These are phyloP conservation scores for Sclerotinia minor DNA, from an alignment of 2,329 filamentous ascomycete species.

Conservation along the genomic window DNA sequence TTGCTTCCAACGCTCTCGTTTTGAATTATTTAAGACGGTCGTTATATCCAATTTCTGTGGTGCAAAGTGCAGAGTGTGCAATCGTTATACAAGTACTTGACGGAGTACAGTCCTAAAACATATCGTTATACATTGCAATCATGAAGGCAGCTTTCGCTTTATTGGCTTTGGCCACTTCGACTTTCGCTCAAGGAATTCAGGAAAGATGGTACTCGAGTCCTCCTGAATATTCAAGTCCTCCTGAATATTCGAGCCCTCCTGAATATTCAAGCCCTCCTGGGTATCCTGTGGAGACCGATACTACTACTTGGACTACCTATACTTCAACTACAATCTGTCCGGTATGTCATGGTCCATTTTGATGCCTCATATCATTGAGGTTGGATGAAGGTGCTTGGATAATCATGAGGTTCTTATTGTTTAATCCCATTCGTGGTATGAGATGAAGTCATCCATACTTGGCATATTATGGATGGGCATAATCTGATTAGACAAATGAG, in stretches of 20 bases:
- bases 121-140: constrained; percentile 9
- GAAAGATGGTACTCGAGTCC: constrained; percentile 22
- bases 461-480: background rate
- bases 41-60: constrained; percentile 20
- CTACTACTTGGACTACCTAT: constrained; percentile 18
- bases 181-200: constrained; percentile 21
- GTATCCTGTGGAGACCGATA: constrained; percentile 16
- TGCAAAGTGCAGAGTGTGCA: constrained; percentile 17
- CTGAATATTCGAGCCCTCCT: constrained; percentile 10
- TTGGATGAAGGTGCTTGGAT: background rate
- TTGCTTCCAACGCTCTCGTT: constrained; percentile 2
- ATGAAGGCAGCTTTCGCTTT: constrained; percentile 23
- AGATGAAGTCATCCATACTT: background rate
- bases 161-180: constrained; percentile 24
- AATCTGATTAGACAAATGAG: background rate
- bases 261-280: constrained; percentile 8
- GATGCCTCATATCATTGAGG: background rate
- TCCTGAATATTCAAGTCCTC: constrained; percentile 12
- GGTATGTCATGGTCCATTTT: background rate
- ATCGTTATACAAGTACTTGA: constrained; percentile 17
- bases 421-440: background rate
- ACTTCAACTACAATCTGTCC: constrained; percentile 25
- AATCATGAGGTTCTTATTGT: background rate
- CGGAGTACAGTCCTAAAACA: background rate
- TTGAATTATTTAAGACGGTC: constrained; percentile 19